phyloP scores from a whole-genome alignment of 331 rosid species.

The Stylosanthes scabra region DNA sequence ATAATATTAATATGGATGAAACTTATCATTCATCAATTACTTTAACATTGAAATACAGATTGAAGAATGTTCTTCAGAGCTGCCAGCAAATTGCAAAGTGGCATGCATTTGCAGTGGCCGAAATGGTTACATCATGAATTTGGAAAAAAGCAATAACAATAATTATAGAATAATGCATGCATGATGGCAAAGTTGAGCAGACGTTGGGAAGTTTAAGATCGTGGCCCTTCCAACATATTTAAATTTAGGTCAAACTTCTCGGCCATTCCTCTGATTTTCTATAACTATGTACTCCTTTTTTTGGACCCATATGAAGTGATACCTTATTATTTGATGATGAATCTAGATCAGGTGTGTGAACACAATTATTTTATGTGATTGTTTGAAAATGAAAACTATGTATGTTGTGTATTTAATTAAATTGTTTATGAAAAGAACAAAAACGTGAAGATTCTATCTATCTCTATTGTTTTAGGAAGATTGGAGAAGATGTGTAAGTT shows the following conservation, averaged over 20 bases:
- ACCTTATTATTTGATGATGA: background rate
- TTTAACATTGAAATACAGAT: too few species aligned
- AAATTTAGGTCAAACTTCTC: constrained; percentile 24
- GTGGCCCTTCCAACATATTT: background rate
- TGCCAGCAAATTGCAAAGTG: constrained; percentile 12
- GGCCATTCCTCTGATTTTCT: constrained; percentile 19
- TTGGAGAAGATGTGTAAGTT: background rate
- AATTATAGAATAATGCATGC: background rate
- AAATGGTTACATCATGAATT: constrained; percentile 1
- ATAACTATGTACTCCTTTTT: constrained; percentile 9
- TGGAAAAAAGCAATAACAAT: background rate
- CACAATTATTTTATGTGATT: background rate
- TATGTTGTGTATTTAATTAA: background rate
- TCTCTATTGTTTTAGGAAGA: too few species aligned
- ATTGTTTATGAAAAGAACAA: background rate
- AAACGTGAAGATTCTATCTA: background rate
- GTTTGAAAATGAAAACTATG: background rate
- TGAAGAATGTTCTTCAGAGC: background rate
- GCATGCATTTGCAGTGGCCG: background rate
- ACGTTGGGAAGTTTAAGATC: background rate
- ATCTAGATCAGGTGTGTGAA: background rate
- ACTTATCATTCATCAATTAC: too few species aligned
- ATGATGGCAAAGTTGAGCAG: background rate
- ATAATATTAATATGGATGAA: too few species aligned
- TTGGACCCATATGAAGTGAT: background rate